Evolutionary conservation across 2,329 filamentous ascomycete species (phyloP).

Genomic region (Podosphaera fusca): DNA sequence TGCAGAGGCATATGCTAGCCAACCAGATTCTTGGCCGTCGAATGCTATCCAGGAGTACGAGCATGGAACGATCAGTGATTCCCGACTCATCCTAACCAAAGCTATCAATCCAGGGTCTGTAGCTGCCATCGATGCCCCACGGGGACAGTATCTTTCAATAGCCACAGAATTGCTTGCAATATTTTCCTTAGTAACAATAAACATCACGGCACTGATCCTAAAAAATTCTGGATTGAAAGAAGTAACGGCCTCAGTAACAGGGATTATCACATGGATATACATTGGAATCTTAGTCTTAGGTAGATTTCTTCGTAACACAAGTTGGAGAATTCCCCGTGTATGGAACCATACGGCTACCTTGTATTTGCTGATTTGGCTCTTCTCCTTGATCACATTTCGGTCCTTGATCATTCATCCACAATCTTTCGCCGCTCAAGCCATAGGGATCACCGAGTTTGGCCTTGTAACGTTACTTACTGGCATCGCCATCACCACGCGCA

Average conservation of each 20-base stretch:
- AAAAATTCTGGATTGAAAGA: conserved; percentile 34
- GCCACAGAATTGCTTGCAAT: conserved; percentile 55
- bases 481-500: conserved; percentile 61
- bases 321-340: conserved; percentile 44
- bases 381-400: conserved; percentile 55
- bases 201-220: conserved; percentile 38
- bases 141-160: conserved; percentile 46
- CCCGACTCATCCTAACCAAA: conserved; percentile 33
- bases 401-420: conserved; percentile 60
- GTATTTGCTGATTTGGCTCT: conserved; percentile 65
- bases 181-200: conserved; percentile 45
- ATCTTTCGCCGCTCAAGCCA: conserved; percentile 34
- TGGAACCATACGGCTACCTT: conserved; percentile 87
- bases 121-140: conserved; percentile 53
- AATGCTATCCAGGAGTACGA: conserved; percentile 23
- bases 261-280: conserved; percentile 60
- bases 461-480: conserved; percentile 51
- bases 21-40: too few relatives aligned
- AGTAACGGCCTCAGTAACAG: conserved; percentile 36
- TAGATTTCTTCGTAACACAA: conserved; percentile 43
- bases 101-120: conserved; percentile 38
- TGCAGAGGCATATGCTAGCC: not conserved
- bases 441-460: conserved; percentile 52
- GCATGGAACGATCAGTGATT: conserved; percentile 30
- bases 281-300: conserved; percentile 49